Evolutionary conservation across 2,329 filamentous ascomycete species (phyloP).

Genomic region (Talaromyces piceae): DNA sequence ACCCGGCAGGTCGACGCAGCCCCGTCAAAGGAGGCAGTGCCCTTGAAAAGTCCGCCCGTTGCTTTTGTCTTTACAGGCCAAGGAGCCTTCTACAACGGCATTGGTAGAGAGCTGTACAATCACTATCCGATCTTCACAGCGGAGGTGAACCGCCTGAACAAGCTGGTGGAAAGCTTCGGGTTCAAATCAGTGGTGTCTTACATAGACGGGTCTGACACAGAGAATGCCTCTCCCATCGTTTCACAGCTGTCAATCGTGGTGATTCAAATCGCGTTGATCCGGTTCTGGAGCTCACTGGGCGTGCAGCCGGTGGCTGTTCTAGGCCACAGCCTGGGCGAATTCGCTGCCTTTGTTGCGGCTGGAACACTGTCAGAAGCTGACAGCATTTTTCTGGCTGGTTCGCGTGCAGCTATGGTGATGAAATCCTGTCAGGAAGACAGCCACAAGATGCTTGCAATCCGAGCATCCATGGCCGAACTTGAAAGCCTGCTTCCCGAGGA

Average conservation of each 20-base stretch:
- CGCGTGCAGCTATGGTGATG: constrained; percentile 20
- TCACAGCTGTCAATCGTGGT: constrained; percentile 32
- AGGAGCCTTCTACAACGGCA: constrained; percentile 18
- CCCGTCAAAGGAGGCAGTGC: neutral
- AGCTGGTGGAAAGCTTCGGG: constrained; percentile 19
- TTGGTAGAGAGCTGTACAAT: constrained; percentile 23
- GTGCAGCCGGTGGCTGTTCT: constrained; percentile 22
- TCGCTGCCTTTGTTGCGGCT: constrained; percentile 23
- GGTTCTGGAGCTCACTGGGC: constrained; percentile 24
- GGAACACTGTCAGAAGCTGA: constrained; percentile 22
- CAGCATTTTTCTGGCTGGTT: constrained; percentile 24
- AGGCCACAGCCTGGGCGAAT: constrained; percentile 28
- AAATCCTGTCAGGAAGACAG: neutral
- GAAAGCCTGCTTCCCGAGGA: constrained; percentile 37
- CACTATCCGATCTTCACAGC: constrained; percentile 18
- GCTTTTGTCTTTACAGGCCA: constrained; percentile 31
- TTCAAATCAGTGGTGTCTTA: constrained; percentile 23
- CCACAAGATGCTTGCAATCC: constrained; percentile 3
- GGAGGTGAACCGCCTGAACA: constrained; percentile 23
- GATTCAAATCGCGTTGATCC: constrained; percentile 25
- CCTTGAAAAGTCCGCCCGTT: constrained; percentile 11
- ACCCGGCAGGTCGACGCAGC: neutral
- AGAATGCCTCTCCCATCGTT: constrained; percentile 13
- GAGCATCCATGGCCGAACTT: neutral
- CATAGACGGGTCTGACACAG: constrained; percentile 12